Conservation (phyloP, 2,329 filamentous ascomycete genomes). For the Pseudogymnoascus sp. region DNA sequence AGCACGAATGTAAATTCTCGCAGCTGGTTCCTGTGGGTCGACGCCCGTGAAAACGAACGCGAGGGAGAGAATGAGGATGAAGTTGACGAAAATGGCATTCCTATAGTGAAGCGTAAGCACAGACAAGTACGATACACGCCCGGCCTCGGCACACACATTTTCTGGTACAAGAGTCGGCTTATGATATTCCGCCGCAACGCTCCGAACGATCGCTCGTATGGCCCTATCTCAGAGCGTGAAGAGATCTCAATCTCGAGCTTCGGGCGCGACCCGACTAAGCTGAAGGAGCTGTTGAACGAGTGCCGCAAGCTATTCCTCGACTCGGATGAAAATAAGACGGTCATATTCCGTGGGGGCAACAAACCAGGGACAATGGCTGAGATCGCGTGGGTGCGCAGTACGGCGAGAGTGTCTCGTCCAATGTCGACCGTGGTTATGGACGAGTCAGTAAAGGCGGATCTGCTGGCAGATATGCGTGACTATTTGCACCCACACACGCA, state of each 20-base stretch:
- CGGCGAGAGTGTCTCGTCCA: constrained; percentile 52
- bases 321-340: constrained; percentile 53
- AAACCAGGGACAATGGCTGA: constrained; percentile 34
- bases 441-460: constrained; percentile 49
- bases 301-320: constrained; percentile 47
- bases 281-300: constrained; percentile 56
- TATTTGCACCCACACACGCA: constrained; percentile 55
- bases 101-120: constrained; percentile 33
- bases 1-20: constrained; percentile 53
- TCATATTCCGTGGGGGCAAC: constrained; percentile 54
- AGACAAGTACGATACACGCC: constrained; percentile 53
- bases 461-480: constrained; percentile 54
- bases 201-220: constrained; percentile 35
- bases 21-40: constrained; percentile 39
- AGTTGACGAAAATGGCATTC: constrained; percentile 22
- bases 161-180: constrained; percentile 55
- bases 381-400: constrained; percentile 51
- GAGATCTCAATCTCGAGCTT: constrained; percentile 54
- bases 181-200: constrained; percentile 48
- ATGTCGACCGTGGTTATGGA: constrained; percentile 60
- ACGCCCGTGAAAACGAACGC: constrained; percentile 37
- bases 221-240: constrained; percentile 45
- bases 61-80: constrained; percentile 36
- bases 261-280: constrained; percentile 50
- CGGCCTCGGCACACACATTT: constrained; percentile 58